Base-by-base conservation (phyloP, 1,139 yeast genomes). In the Geotrichum reessii region DNA sequence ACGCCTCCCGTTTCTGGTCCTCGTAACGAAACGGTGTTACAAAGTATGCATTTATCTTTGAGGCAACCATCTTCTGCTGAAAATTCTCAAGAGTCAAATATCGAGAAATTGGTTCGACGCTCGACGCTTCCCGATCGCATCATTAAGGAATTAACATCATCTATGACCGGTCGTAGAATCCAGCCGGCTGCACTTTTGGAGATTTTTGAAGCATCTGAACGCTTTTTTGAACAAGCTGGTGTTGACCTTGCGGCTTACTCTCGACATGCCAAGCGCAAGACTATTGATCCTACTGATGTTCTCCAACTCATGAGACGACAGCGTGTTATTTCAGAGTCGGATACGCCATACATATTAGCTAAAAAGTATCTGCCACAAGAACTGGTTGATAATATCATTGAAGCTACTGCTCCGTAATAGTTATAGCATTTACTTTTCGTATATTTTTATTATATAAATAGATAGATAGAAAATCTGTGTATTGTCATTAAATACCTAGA, bases 211-310 rank as follows among this genome's bases (percentile, higher is more conserved):
- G 68, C 66, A 2, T 66, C 73, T 1, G 65, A 70, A 19, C 53
- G 37, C 46, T 72, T 64, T 59, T 68, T 72, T 51, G 66, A 62
- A 22, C 72, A 69, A 58, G 62, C 61, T 0, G 57, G 67, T 11
- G 59, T 54, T 3, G 74, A 70, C 57, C 56, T 72, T 22, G 60
- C 63, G 1, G 68, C 69, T 1, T 71, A 69, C 56, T 66, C 74
- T 0, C 59, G 58, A 11, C 74, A 71, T 55, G 67, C 71, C 19
- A 63, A 63, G 27, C 63, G 74, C 19, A 67, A 66, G 52, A 65
- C 65, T 1, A 61, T 72, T 12, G 73, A 71, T 28, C 61, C 65
- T 2, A 53, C 65, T 11, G 75, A 72, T 57, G 73, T 67, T 3
- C 50, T 64, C 47, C 63, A 64, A 47, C 61, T 72, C 27, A 57